Base-by-base conservation (phyloP, 495 filamentous ascomycete genomes). In the Talaromyces wortmannii region DNA sequence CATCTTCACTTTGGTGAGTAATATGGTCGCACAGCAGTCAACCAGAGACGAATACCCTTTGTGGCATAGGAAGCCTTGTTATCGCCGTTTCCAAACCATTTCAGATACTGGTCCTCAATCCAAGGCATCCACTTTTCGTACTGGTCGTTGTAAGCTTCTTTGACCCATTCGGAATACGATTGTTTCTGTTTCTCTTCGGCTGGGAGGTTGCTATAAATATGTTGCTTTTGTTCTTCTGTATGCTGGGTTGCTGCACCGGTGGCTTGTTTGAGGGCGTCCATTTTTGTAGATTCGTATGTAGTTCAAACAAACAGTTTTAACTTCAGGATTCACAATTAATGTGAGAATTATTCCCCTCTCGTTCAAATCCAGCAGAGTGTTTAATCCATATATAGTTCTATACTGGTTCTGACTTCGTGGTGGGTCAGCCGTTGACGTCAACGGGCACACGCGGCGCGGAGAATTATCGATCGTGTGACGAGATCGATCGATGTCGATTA, bases 91-190 rank as follows among this genome's bases (percentile, higher is more conserved):
- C 81, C 84, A 58, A 89, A 88, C 73, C 80, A 88, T 36, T 70
- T 73, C 15, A 90, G 75, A 61, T 86, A 88, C 52, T 79, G 66
- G 66, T 89, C 86, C 60, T 90, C 86, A 36, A 88, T 74, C 84
- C 86, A 90, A 5, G 86, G 85, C 68, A 87, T 80, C 86, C 85
- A 89, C 50, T 73, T 76, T 59, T 88, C 82, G 63, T 89, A 88
- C 61, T 87, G 80, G 10, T 78, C 65, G 64, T 83, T 79, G 73
- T 86, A 87, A 11, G 69, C 74, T 47, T 82, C 64, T 56, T 76
- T 79, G 15, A 73, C 70, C 79, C 79, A 83, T 60, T 86, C 78
- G 6, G 58, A 55, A 59, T 74, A 75, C 5, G 68, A 59, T 45
- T 76, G 66, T 30, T 66, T 61, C 15, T 67, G 29, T 52, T 55